Conservation (phyloP, 2,329 filamentous ascomycete species). For the Anthostomella pinea region DNA sequence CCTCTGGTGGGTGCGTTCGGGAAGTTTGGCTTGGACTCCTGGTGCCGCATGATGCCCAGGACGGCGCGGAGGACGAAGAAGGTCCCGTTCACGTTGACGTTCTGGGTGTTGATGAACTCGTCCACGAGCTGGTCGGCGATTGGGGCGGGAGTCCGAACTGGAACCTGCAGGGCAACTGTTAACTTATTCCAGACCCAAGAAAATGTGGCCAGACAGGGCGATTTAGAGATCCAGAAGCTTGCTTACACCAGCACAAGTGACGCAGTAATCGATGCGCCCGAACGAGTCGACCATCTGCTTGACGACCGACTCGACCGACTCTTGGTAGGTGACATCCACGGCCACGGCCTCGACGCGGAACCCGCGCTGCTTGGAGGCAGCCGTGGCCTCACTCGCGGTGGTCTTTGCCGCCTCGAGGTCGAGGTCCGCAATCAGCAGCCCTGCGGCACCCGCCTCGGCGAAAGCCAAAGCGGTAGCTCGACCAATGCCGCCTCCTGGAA, state of each 20-base stretch:
- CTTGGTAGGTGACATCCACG: constrained; percentile 10
- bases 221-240: background rate
- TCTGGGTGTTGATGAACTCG: constrained; percentile 17
- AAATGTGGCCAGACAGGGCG: background rate
- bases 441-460: constrained; percentile 10
- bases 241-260: constrained; percentile 18
- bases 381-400: constrained; percentile 3
- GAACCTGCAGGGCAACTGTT: constrained; percentile 6
- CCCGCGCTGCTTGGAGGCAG: constrained; percentile 2
- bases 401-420: constrained; percentile 12
- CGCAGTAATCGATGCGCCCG: constrained; percentile 21
- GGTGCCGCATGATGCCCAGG: constrained; percentile 12
- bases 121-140: constrained; percentile 14
- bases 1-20: constrained; percentile 5
- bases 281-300: constrained; percentile 6
- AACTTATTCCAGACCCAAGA: too few relatives aligned
- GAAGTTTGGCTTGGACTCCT: constrained; percentile 12
- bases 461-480: constrained; percentile 7
- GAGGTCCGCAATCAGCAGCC: constrained; percentile 19
- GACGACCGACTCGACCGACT: constrained; percentile 12
- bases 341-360: constrained; percentile 13
- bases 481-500: constrained; percentile 12
- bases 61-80: constrained; percentile 11
- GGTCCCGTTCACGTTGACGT: constrained; percentile 16
- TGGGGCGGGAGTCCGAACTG: background rate